Conservation (phyloP, 1,284 basidiomycete species). For the Ceratobasidium sp. region DNA sequence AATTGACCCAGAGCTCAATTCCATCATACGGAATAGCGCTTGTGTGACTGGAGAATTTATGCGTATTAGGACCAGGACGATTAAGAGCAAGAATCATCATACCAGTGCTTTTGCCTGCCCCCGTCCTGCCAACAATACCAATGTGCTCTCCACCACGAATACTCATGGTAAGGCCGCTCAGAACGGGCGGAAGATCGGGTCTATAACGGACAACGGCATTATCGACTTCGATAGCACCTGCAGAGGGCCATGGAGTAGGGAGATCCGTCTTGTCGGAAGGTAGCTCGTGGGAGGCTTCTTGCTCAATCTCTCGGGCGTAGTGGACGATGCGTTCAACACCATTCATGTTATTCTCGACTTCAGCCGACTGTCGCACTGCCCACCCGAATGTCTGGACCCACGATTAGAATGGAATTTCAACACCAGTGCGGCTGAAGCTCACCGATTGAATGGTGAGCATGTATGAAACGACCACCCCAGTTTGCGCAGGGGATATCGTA, state of each 20-base stretch:
- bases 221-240: constrained; percentile 73
- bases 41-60: constrained; percentile 83
- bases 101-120: constrained; percentile 63
- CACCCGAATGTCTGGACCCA: constrained; percentile 72
- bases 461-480: constrained; percentile 75
- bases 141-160: constrained; percentile 80
- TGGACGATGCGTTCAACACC: constrained; percentile 61
- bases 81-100: not conserved
- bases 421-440: not conserved
- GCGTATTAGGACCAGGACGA: constrained; percentile 63
- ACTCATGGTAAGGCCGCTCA: constrained; percentile 75
- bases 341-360: constrained; percentile 65
- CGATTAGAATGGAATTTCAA: constrained; percentile 29
- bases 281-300: constrained; percentile 54
- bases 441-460: constrained; percentile 63
- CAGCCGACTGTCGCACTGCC: constrained; percentile 52
- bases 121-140: constrained; percentile 81
- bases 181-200: constrained; percentile 76
- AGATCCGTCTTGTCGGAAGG: constrained; percentile 67
- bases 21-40: constrained; percentile 77
- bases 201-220: constrained; percentile 76
- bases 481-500: constrained; percentile 62
- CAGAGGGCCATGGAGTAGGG: constrained; percentile 74
- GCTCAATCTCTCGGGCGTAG: constrained; percentile 54
- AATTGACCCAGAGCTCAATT: constrained; percentile 73